Evolutionary conservation across 208 protist genomes (phyloP), one percentile per base, ranked within the genome.

Genomic region (Willaertia magna): DNA sequence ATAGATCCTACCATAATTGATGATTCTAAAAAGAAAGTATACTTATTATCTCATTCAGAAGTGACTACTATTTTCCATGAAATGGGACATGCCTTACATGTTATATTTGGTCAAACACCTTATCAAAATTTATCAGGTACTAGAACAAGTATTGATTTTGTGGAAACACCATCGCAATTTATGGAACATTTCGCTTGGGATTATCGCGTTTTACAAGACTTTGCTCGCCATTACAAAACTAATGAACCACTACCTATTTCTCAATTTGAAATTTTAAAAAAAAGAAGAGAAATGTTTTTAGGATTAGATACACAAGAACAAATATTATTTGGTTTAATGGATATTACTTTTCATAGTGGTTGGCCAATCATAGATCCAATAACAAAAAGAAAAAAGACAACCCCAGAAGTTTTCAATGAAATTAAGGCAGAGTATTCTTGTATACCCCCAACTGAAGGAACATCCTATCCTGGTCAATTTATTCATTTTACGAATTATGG

Each of bases 51-150:
- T 51, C 93, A 92, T 48, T 90, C 90, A 86, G 94, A 97, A 89
- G 94, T 97, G 12, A 94, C 90, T 26, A 97, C 95, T 3, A 85
- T 96, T 11, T 97, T 97, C 84, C 95, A 97, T 89, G 95, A 97
- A 88, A 96, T 97, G 82, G 95, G 95, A 22, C 95, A 97, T 86
- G 92, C 93, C 14, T 92, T 97, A 92, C 94, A 97, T 89, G 95
- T 94, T 52, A 95, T 97, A 83, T 95, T 96, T 93, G 93, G 93
- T 20, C 93, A 96, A 89, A 96, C 94, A 4, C 89, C 90, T 44
- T 94, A 95, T 78, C 95, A 96, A 88, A 96, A 96, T 90, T 88
- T 96, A 44, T 92, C 95, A 42, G 95, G 95, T 61, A 97, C 95
- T 0, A 93, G 94, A 85, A 88, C 90, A 9, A 95, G 92, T 89